Conservation (phyloP, 176 grass and related monocot species). For the Calamus simplicifolius region DNA sequence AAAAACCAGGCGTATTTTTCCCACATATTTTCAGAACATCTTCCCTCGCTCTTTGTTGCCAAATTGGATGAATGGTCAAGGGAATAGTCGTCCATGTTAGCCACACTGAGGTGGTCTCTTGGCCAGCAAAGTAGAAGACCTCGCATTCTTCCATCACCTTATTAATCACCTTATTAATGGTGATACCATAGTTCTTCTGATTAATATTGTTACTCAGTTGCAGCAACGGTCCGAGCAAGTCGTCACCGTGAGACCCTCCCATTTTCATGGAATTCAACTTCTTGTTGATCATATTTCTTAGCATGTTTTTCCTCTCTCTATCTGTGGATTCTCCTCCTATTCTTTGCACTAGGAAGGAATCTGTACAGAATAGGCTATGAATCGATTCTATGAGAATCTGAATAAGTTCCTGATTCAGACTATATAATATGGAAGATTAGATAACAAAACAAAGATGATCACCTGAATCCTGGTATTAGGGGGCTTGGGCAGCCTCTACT, state of each 20-base stretch:
- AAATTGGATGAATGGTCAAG: too few relatives aligned
- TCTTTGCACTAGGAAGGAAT: neutral
- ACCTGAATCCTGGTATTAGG: constrained; percentile 36
- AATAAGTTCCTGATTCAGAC: too few relatives aligned
- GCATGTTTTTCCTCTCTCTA: neutral
- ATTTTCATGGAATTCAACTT: neutral
- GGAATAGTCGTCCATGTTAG: too few relatives aligned
- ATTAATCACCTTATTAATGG: too few relatives aligned
- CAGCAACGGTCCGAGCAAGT: constrained; percentile 2
- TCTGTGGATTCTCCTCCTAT: neutral
- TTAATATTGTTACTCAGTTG: neutral
- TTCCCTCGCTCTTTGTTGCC: too few relatives aligned
- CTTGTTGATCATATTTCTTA: constrained; percentile 1
- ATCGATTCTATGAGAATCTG: too few relatives aligned
- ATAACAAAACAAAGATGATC: neutral
- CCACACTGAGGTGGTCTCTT: too few relatives aligned
- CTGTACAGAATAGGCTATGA: neutral
- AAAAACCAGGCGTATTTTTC: too few relatives aligned
- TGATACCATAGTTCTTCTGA: neutral
- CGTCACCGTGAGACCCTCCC: neutral
- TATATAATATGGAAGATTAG: too few relatives aligned
- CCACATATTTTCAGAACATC: too few relatives aligned
- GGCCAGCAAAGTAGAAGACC: too few relatives aligned
- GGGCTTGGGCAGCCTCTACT: constrained; percentile 5
- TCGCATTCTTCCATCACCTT: too few relatives aligned